Conservation (phyloP, 192 early-diverging fungal species). For the Coemansia sp. region DNA sequence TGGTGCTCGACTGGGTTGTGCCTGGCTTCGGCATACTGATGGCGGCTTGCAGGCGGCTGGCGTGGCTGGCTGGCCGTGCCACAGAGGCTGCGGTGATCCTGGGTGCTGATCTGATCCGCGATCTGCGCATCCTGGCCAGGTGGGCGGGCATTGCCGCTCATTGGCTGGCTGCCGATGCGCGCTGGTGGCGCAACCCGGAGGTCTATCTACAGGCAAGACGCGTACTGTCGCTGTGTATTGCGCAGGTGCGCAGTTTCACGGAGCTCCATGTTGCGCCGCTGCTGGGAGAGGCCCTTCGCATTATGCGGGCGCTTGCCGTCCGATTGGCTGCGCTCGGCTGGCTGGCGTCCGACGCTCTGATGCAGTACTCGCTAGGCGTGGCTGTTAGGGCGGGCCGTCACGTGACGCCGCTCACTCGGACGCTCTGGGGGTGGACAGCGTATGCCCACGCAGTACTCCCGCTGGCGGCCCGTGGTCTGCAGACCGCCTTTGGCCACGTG, state of each 20-base stretch:
- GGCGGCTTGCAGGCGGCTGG: not conserved
- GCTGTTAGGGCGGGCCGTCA: not conserved
- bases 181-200: slow-evolving; percentile 29
- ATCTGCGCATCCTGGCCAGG: slow-evolving; percentile 1
- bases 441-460: too few species aligned
- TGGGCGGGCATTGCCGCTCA: not conserved
- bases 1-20: slow-evolving; percentile 19
- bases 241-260: not conserved
- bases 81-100: slow-evolving; percentile 15
- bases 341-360: slow-evolving; percentile 1
- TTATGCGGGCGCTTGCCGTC: not conserved
- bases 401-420: not conserved
- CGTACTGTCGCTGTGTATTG: not conserved
- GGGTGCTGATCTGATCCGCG: slow-evolving; percentile 15
- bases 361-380: not conserved
- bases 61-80: slow-evolving; percentile 20
- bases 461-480: not conserved
- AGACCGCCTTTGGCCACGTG: not conserved
- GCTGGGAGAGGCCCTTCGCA: not conserved
- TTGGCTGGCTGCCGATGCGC: slow-evolving; percentile 13
- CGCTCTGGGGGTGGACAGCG: too few species aligned
- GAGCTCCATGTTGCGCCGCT: not conserved
- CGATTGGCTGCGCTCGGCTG: not conserved
- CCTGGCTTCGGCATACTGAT: too few species aligned
- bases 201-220: not conserved